phyloP scores from a whole-genome alignment of 345 rosid genomes.

The Gossypium ekmanianum region DNA sequence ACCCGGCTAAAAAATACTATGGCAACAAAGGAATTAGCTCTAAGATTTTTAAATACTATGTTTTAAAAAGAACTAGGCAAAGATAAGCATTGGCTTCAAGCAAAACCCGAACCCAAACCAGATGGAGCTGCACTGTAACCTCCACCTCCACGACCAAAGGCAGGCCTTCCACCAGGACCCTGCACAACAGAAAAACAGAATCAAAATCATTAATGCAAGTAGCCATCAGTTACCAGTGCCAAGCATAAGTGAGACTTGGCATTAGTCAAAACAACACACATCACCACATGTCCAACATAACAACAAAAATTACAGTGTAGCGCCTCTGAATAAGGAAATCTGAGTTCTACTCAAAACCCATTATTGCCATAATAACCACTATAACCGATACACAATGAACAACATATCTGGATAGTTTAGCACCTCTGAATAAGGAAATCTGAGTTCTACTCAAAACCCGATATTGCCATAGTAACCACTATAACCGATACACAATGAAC shows the following conservation, averaged over 20 bases:
- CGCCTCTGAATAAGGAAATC: not conserved
- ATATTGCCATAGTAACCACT: too few relatives aligned
- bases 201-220: not conserved
- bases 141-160: slow-evolving; percentile 82
- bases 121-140: slow-evolving; percentile 44
- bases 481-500: too few relatives aligned
- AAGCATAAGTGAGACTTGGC: not conserved
- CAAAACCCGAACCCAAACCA: not conserved
- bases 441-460: not conserved
- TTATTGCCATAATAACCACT: too few relatives aligned
- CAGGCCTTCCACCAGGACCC: slow-evolving; percentile 67
- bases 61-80: not conserved
- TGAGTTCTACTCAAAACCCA: not conserved
- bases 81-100: not conserved
- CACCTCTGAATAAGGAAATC: not conserved
- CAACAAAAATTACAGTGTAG: not conserved
- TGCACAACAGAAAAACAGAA: slow-evolving; percentile 13
- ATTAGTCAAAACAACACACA: not conserved
- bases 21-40: not conserved
- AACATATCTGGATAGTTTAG: too few relatives aligned
- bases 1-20: not conserved
- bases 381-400: too few relatives aligned
- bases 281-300: not conserved
- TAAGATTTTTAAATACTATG: not conserved
- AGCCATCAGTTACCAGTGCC: not conserved